phyloP scores from a whole-genome alignment of 2,329 filamentous ascomycete species.

The Endothia cerciana region DNA sequence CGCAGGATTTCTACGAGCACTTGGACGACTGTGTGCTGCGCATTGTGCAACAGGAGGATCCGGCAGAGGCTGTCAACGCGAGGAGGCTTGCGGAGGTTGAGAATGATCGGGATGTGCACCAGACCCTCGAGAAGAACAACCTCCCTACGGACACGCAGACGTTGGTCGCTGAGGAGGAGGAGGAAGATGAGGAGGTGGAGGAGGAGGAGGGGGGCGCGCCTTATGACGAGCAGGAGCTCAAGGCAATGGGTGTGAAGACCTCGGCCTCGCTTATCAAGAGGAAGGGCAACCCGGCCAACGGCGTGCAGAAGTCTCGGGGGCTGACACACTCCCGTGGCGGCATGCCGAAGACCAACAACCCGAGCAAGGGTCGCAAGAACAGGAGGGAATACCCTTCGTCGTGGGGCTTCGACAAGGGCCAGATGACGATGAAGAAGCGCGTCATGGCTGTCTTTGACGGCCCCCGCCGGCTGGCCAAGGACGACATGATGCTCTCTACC shows the following conservation, averaged over 20 bases:
- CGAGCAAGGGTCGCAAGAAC: constrained; percentile 78
- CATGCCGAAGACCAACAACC: constrained; percentile 48
- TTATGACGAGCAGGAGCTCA: constrained; percentile 57
- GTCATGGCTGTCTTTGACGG: constrained; percentile 94
- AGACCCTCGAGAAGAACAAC: constrained; percentile 67
- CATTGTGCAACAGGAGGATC: constrained; percentile 73
- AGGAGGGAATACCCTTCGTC: constrained; percentile 90
- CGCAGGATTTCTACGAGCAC: constrained; percentile 98
- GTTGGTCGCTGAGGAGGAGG: constrained; percentile 43
- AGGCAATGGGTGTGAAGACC: constrained; percentile 45
- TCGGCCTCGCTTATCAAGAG: constrained; percentile 56
- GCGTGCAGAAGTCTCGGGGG: constrained; percentile 69
- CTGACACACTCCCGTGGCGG: constrained; percentile 80
- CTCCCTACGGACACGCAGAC: constrained; percentile 49
- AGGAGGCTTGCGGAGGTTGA: constrained; percentile 68
- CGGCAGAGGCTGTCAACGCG: constrained; percentile 70
- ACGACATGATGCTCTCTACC: constrained; percentile 97
- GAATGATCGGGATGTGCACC: constrained; percentile 64
- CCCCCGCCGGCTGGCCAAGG: constrained; percentile 85
- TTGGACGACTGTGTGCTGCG: constrained; percentile 76
- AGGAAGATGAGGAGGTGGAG: constrained; percentile 50
- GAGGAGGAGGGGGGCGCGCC: constrained; percentile 63
- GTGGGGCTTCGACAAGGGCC: constrained; percentile 89
- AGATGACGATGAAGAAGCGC: constrained; percentile 99
- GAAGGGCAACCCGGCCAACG: constrained; percentile 61